Evolutionary conservation across 768 basidiomycete genomes (phyloP), one percentile per base, ranked within the genome.

Genomic region (Mycena latifolia): DNA sequence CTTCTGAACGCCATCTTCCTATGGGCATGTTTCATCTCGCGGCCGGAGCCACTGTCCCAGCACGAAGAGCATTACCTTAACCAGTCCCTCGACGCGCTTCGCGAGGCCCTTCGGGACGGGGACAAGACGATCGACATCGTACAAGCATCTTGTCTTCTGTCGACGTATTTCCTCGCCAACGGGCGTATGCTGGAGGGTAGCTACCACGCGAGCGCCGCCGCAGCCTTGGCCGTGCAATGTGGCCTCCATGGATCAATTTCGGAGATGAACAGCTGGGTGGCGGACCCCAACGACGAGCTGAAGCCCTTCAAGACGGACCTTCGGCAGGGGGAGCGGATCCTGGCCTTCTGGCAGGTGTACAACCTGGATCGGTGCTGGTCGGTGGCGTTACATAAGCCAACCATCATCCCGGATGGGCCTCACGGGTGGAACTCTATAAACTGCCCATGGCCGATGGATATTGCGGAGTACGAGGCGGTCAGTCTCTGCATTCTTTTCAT

Each of bases 321-420:
- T 52, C 87, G 88, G 69, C 88, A 89, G 48, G 90, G 89, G 51
- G 91, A 93, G 73, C 83, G 91, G 45, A 88, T 93, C 61, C 76
- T 89, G 41, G 84, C 92, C 0, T 95, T 95, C 71, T 95, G 93
- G 93, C 91, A 93, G 73, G 91, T 92, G 14, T 95, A 89, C 77
- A 87, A 88, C 71, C 80, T 94, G 68, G 93, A 95, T 76, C 86
- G 89, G 31, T 92, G 91, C 73, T 93, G 92, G 91, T 92, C 92
- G 24, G 88, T 90, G 7, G 85, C 88, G 12, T 83, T 93, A 8
- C 89, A 87, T 31, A 89, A 89, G 66, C 91, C 92, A 6, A 79
- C 82, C 12, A 81, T 88, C 45, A 87, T 94, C 45, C 86, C 88
- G 18, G 92, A 94, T 69, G 86, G 86, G 53, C 80, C 83, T 37